Conservation (phyloP, 768 basidiomycete species). For the Agrocybe pediades region DNA sequence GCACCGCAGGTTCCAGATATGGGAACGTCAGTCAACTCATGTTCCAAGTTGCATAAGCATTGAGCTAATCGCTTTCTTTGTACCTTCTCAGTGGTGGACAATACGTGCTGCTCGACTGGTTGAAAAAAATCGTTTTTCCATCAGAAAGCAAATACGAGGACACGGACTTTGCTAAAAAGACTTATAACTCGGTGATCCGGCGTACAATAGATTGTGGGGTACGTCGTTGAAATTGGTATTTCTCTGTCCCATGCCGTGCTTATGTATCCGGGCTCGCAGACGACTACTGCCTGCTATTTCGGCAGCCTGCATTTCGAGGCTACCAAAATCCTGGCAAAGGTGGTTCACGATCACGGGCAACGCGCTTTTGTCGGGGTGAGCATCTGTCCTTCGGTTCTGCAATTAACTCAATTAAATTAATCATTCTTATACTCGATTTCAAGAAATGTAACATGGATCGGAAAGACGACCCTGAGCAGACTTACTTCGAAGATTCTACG, state of each 20-base stretch:
- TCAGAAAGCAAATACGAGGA: conserved; percentile 79
- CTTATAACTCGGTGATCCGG: conserved; percentile 74
- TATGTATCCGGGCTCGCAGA: conserved; percentile 51
- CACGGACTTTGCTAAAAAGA: conserved; percentile 61
- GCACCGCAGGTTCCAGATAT: conserved; percentile 80
- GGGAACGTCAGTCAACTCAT: conserved; percentile 47
- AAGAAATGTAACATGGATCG: conserved; percentile 95
- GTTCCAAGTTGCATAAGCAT: neutral
- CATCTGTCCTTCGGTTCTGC: conserved; percentile 12
- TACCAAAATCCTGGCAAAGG: conserved; percentile 80
- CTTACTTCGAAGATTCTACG: conserved; percentile 68
- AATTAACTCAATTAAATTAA: neutral
- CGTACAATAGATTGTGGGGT: conserved; percentile 77
- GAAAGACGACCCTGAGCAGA: conserved; percentile 60
- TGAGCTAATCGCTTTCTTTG: neutral
- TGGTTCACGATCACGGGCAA: conserved; percentile 68
- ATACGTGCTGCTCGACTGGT: conserved; percentile 89
- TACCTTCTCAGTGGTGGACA: conserved; percentile 71
- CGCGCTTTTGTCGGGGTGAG: conserved; percentile 84
- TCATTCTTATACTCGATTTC: conserved; percentile 17
- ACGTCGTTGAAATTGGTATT: conserved; percentile 26
- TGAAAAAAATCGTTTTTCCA: conserved; percentile 83
- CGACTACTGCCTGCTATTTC: conserved; percentile 94
- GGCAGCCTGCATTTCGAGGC: conserved; percentile 79
- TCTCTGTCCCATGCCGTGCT: neutral